Conservation (phyloP, 208 protist species). For the Trypanosomatidae sp. region DNA sequence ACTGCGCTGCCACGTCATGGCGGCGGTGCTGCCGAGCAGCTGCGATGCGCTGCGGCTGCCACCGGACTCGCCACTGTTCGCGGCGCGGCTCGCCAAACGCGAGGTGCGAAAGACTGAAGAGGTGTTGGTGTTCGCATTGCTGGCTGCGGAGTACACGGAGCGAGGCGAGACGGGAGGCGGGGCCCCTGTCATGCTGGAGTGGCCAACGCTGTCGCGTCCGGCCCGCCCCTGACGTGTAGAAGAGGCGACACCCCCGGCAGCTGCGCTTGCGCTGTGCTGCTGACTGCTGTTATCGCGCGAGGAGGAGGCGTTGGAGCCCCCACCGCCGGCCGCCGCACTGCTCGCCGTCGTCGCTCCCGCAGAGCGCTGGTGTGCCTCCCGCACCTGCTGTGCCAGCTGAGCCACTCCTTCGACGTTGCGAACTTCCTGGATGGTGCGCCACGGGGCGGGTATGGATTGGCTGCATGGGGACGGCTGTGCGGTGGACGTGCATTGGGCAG, state of each 20-base stretch:
- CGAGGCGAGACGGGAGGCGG: too few species aligned
- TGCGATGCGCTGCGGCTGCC: constrained; percentile 3
- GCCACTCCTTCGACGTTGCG: constrained; percentile 13
- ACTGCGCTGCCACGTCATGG: constrained; percentile 32
- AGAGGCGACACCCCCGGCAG: too few species aligned
- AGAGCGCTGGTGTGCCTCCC: background rate
- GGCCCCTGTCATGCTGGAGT: too few species aligned
- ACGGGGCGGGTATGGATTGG: background rate
- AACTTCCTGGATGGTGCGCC: constrained; percentile 18
- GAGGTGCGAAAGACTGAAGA: too few species aligned
- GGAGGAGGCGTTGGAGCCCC: background rate
- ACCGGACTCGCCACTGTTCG: too few species aligned
- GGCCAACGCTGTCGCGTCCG: too few species aligned
- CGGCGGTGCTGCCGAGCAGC: constrained; percentile 13
- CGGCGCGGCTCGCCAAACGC: too few species aligned
- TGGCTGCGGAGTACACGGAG: too few species aligned
- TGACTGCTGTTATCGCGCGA: background rate
- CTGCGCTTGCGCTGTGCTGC: too few species aligned
- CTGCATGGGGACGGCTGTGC: background rate
- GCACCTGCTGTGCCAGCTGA: constrained; percentile 15
- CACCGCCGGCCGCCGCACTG: background rate
- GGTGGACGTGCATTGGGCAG: background rate
- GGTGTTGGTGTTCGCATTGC: too few species aligned
- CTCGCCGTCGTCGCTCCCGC: background rate
- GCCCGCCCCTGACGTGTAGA: too few species aligned